phyloP scores from a whole-genome alignment of 2,329 filamentous ascomycete species.

The Hortaea werneckii region DNA sequence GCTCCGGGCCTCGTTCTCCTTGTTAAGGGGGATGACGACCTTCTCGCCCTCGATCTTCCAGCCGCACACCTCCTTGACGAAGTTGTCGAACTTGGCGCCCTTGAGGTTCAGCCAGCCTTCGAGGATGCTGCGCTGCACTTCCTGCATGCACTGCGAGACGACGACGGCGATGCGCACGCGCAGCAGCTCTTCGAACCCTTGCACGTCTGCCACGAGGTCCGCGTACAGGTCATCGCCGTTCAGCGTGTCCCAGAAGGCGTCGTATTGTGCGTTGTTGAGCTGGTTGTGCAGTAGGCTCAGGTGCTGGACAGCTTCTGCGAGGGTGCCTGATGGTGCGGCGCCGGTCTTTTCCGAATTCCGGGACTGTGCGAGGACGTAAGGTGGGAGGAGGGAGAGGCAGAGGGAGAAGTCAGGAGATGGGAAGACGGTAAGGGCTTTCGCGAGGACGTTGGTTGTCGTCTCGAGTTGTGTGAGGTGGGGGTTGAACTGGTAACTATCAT shows the following conservation, averaged over 20 bases:
- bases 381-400: constrained; percentile 83
- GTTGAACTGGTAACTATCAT: constrained; percentile 91
- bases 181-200: constrained; percentile 90
- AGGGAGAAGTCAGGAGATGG: constrained; percentile 92
- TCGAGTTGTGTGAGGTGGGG: constrained; percentile 94
- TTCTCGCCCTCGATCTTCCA: constrained; percentile 63
- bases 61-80: constrained; percentile 51
- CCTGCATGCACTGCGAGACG: constrained; percentile 74
- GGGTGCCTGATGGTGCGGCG: constrained; percentile 47
- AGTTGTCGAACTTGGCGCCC: constrained; percentile 39
- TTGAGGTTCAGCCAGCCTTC: constrained; percentile 41
- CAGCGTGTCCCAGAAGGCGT: constrained; percentile 83
- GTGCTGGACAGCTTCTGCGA: constrained; percentile 85
- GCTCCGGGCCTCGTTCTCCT: constrained; percentile 96
- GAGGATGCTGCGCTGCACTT: constrained; percentile 46
- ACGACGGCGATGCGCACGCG: constrained; percentile 81
- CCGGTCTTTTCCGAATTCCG: constrained; percentile 35
- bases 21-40: constrained; percentile 78
- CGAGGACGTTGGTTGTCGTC: constrained; percentile 96
- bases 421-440: constrained; percentile 96
- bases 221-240: constrained; percentile 93
- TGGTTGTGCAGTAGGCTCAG: constrained; percentile 74
- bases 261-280: constrained; percentile 83
- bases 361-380: constrained; percentile 59
- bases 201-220: constrained; percentile 86